Evolutionary conservation across 768 basidiomycete species (phyloP), one percentile per base, ranked within the genome.

Genomic region (Hygrophoropsis aurantiaca): DNA sequence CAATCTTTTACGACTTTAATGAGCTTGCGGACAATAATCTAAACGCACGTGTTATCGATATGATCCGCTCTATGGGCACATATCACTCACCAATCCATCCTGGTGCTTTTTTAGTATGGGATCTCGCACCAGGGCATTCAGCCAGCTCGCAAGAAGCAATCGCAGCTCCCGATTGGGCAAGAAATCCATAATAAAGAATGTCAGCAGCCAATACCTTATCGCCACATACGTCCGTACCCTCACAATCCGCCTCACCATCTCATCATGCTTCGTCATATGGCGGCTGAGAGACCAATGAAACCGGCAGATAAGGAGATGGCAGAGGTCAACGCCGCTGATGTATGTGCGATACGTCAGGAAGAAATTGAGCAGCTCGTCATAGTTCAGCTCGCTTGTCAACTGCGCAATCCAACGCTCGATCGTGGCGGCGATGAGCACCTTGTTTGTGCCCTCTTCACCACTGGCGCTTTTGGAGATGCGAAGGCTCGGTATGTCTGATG

Each of bases 351-450:
- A 97, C 2, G 92, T 94, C 62, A 95, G 77, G 77, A 97, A 92
- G 63, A 94, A 94, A 57, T 89, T 84, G 47, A 92, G 76, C 23
- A 94, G 74, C 56, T 93, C 89, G 61, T 93, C 91, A 48, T 90
- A 89, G 64, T 88, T 83, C 57, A 93, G 72, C 56, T 88, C 84
- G 56, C 85, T 87, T 24, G 94, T 94, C 40, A 95, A 71, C 58
- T 95, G 90, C 1, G 90, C 91, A 45, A 97, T 85, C 90, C 90
- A 92, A 0, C 93, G 84, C 63, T 94, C 93, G 57, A 94, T 90
- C 3, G 90, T 93, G 4, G 92, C 92, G 0, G 90, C 93, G 11
- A 94, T 71, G n/a, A 95, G 72, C 20, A 90, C 72, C 53, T 60
- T 67, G 44, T 61, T 66, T 52, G 60, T 65, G 21, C 58, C 70